Conservation (phyloP, 2,329 filamentous ascomycete species). For the Arthrobotrys iridis region DNA sequence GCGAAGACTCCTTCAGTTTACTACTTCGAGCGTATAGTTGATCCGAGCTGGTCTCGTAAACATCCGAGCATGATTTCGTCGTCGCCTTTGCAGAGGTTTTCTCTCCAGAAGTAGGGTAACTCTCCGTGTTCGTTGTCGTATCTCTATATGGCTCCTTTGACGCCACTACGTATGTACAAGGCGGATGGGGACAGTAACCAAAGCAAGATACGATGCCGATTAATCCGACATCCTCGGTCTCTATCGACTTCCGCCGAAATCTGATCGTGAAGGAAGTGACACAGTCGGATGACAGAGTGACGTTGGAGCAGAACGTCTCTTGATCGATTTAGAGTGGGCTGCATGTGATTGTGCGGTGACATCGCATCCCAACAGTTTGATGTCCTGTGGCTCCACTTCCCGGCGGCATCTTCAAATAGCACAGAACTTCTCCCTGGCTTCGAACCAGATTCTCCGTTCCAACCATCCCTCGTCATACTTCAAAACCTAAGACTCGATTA, state of each 20-base stretch:
- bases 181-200: too few species aligned
- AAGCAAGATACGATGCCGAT: too few species aligned
- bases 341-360: slow-evolving; percentile 19
- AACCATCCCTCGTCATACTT: neutral
- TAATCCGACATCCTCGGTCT: neutral
- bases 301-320: neutral
- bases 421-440: neutral
- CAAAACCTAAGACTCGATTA: too few species aligned
- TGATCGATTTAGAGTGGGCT: neutral
- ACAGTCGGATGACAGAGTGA: slow-evolving; percentile 4
- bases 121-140: neutral
- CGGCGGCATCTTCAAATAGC: neutral
- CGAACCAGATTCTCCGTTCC: neutral
- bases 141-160: too few species aligned
- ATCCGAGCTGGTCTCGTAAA: too few species aligned
- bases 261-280: neutral
- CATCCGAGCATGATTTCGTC: too few species aligned
- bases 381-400: neutral
- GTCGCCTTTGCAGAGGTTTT: too few species aligned
- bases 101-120: too few species aligned
- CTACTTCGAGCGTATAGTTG: too few species aligned
- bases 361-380: slow-evolving; percentile 10
- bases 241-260: neutral
- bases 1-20: too few species aligned
- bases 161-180: too few species aligned